Percentiles rank a stretch among this genome's conserved stretches.
Evolutionary conservation across 2,329 filamentous ascomycete species (phyloP).

Genomic region (Polytolypa hystricis): DNA sequence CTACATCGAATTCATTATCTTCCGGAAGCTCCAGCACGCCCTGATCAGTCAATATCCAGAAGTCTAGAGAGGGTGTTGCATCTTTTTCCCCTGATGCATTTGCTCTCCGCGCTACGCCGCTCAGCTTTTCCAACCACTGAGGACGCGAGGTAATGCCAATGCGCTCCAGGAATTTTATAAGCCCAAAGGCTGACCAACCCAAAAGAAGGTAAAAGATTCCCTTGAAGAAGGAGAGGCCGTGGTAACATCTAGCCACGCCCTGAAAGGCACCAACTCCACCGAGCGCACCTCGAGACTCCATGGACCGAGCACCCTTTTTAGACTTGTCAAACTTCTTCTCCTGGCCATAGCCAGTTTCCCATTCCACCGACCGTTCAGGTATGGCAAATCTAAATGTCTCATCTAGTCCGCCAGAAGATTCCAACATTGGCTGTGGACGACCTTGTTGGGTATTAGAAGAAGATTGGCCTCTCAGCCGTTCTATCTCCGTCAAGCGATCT

Average conservation of each 20-base stretch:
- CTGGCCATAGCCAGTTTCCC: slow-evolving; percentile 36
- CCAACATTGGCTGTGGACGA: not conserved
- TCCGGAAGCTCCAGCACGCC: slow-evolving; percentile 46
- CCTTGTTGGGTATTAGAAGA: not conserved
- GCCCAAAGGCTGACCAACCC: slow-evolving; percentile 45
- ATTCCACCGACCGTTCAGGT: slow-evolving; percentile 21
- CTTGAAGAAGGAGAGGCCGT: slow-evolving; percentile 62
- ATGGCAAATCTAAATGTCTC: slow-evolving; percentile 26
- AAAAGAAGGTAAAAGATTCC: slow-evolving; percentile 59
- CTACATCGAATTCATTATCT: slow-evolving; percentile 63
- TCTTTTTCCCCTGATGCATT: slow-evolving; percentile 9
- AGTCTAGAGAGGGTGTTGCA: slow-evolving; percentile 31
- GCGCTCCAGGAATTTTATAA: slow-evolving; percentile 44
- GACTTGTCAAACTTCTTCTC: slow-evolving; percentile 36
- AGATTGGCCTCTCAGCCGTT: slow-evolving; percentile 33
- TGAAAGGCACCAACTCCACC: slow-evolving; percentile 71
- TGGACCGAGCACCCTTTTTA: slow-evolving; percentile 22
- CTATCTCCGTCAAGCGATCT: slow-evolving; percentile 67
- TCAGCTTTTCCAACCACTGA: slow-evolving; percentile 44
- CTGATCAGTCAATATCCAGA: slow-evolving; percentile 44
- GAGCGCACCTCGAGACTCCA: slow-evolving; percentile 25
- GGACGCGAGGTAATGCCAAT: slow-evolving; percentile 54
- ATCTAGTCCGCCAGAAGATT: slow-evolving; percentile 15
- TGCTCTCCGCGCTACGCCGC: slow-evolving; percentile 19
- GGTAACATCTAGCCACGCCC: slow-evolving; percentile 63